Base-by-base conservation (phyloP, 768 basidiomycete genomes). In the Paxillus involutus region DNA sequence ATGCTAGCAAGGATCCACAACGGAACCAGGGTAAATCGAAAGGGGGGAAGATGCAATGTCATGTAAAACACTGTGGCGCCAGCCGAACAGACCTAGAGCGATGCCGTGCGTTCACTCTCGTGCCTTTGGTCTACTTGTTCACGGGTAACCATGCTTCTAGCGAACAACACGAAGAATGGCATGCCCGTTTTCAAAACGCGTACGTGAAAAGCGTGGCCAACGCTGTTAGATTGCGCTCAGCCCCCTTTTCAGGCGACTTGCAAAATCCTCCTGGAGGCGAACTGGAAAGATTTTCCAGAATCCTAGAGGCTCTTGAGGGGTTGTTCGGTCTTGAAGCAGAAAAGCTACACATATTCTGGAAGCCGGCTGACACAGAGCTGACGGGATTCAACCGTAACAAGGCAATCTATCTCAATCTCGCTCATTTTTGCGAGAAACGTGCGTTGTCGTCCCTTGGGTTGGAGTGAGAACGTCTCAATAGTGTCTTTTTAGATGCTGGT, bases 321-420 rank as follows among this genome's bases (percentile, higher is more conserved):
- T 33, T 60, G 19, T 60, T 58, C 21, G 12, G 11, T 10, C 30
- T 58, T 13, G 30, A 26, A 11, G 36, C 53, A 10, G 37, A 47
- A 16, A 37, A 48, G 16, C 49, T 57, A 10, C 59, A 60, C 29
- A 37, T 60, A 51, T 58, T 60, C 29, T 60, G 32, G 48, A 43
- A 57, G 9, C 19, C 29, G n/a, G 29, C 24, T 14, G 56, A 58
- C 50, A 10, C 17, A 11, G 49, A 54, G 30, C 35, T 60, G 43
- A 58, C 58, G 59, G 59, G 59, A n/a, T 60, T 60, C 49, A 60
- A 60, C 39, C 59, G 59, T 11, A 60, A 47, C 32, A 44, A 45
- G 30, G 49, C 48, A 14, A 58, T 60, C 12, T 60, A 54, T 43
- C 50, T 60, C 16, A 57, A 57, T 30, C 42, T 60, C 26, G 52